Evolutionary conservation across 331 rosid species (phyloP).

Genomic region (Cydonia oblonga): DNA sequence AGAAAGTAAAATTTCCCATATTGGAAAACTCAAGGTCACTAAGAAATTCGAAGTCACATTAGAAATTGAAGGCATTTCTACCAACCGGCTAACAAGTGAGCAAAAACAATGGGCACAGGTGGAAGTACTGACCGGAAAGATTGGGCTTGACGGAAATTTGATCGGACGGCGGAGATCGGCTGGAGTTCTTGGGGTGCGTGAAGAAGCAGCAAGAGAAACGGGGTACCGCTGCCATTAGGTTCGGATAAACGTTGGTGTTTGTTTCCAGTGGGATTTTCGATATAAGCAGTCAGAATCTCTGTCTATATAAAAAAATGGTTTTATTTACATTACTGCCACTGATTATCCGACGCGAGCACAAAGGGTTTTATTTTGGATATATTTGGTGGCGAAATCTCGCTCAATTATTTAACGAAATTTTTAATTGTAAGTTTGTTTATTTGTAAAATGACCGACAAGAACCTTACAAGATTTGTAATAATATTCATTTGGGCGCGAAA

Average conservation of each 20-base stretch:
- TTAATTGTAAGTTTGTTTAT: too few relatives aligned
- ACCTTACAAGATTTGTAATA: too few relatives aligned
- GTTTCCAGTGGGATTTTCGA: background rate
- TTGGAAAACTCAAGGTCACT: background rate
- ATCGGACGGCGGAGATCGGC: constrained; percentile 20
- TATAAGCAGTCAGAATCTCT: background rate
- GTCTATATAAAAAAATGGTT: background rate
- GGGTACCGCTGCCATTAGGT: constrained; percentile 44
- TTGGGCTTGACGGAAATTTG: constrained; percentile 14
- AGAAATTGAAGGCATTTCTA: background rate
- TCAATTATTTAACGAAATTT: too few relatives aligned
- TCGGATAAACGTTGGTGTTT: constrained; percentile 24
- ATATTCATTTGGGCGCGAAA: too few relatives aligned
- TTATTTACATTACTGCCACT: background rate
- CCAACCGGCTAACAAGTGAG: background rate
- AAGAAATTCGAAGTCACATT: background rate
- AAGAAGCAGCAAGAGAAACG: constrained; percentile 52
- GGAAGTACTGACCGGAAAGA: constrained; percentile 30
- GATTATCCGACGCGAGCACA: background rate
- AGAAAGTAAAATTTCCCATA: background rate
- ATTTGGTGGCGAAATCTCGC: background rate
- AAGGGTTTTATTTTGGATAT: background rate
- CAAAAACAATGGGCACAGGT: background rate
- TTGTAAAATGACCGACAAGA: too few relatives aligned
- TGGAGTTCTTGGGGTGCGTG: constrained; percentile 26